Conservation (phyloP, 768 basidiomycete genomes). For the Mycena kentingensis region DNA sequence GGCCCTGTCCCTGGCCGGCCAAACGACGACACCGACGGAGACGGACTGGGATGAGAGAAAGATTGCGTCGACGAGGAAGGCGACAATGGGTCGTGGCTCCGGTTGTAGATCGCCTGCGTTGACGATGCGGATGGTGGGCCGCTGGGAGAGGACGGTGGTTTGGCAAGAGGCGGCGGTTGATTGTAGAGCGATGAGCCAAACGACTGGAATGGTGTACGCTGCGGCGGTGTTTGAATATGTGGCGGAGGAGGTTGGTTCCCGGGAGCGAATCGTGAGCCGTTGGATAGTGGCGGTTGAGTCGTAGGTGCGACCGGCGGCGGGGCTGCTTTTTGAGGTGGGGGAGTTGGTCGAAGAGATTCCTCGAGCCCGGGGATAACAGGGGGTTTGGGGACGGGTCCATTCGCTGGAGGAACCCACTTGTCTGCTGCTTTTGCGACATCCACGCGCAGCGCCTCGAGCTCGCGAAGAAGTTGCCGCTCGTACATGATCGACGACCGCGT, state of each 20-base stretch:
- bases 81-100: conserved; percentile 9
- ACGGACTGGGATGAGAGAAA: conserved; percentile 12
- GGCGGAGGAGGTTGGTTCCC: conserved; percentile 22
- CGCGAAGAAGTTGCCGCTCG: conserved; percentile 84
- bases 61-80: conserved; percentile 19
- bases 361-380: conserved; percentile 64
- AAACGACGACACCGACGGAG: conserved; percentile 12
- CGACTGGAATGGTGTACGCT: conserved; percentile 20
- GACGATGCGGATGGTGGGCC: conserved; percentile 22
- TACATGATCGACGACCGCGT: conserved; percentile 90
- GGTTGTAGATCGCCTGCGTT: conserved; percentile 20
- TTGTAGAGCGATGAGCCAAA: conserved; percentile 10
- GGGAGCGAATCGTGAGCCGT: conserved; percentile 16
- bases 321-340: conserved; percentile 12
- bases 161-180: neutral
- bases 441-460: conserved; percentile 79
- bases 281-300: conserved; percentile 21
- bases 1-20: conserved; percentile 53
- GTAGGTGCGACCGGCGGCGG: conserved; percentile 9
- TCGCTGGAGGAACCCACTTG: conserved; percentile 51
- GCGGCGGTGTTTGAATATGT: conserved; percentile 19
- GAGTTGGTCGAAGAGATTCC: conserved; percentile 48
- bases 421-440: conserved; percentile 74
- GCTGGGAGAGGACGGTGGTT: conserved; percentile 10
- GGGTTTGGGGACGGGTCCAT: conserved; percentile 63